phyloP scores from a whole-genome alignment of 2,329 filamentous ascomycete genomes.

The Aureobasidium sp. region DNA sequence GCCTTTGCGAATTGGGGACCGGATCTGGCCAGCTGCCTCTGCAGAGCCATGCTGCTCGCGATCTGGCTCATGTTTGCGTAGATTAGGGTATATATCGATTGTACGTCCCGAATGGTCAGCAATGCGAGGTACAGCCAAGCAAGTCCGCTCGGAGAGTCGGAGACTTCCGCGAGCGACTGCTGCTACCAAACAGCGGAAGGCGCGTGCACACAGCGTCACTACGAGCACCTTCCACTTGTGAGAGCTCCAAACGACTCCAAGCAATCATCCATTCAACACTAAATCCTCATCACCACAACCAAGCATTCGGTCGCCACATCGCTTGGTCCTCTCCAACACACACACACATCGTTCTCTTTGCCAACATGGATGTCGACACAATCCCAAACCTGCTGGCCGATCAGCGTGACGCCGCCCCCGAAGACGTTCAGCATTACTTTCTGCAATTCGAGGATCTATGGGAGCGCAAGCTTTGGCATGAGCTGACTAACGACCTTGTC shows the following conservation, averaged over 20 bases:
- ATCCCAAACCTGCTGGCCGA: slow-evolving; percentile 89
- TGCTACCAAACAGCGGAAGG: neutral
- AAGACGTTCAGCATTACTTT: slow-evolving; percentile 80
- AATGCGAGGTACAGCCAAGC: slow-evolving; percentile 12
- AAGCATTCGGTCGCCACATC: neutral
- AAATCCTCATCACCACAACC: neutral
- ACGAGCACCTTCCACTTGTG: slow-evolving; percentile 1
- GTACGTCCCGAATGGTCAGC: slow-evolving; percentile 7
- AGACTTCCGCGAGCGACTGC: neutral
- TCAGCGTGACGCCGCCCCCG: slow-evolving; percentile 79
- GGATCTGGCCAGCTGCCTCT: slow-evolving; percentile 29
- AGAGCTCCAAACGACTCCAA: neutral
- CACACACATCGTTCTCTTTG: neutral
- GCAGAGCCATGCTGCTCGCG: slow-evolving; percentile 24
- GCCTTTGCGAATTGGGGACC: slow-evolving; percentile 24
- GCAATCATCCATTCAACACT: neutral
- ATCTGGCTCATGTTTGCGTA: slow-evolving; percentile 14
- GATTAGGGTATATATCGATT: slow-evolving; percentile 4
- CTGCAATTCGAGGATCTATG: slow-evolving; percentile 92
- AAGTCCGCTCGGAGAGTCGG: slow-evolving; percentile 1
- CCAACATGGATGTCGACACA: slow-evolving; percentile 70
- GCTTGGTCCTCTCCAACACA: neutral
- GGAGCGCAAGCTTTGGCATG: slow-evolving; percentile 99
- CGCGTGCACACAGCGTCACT: neutral
- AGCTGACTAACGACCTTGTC: slow-evolving; percentile 83